These are phyloP conservation scores for Camelina hispida DNA, from an alignment of 345 rosid genomes.

Conservation along the genomic window DNA sequence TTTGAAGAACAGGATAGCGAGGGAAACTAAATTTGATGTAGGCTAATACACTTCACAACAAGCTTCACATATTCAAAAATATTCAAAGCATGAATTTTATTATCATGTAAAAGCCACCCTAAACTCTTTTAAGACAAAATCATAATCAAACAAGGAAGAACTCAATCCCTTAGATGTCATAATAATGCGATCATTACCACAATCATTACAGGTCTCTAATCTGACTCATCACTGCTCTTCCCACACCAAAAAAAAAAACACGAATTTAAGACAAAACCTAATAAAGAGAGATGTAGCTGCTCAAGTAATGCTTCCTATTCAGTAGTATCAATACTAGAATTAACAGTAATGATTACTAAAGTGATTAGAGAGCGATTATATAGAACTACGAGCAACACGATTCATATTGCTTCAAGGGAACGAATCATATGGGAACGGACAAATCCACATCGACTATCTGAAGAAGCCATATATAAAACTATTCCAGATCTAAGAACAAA, in stretches of 20 bases:
- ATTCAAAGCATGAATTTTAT: conserved; percentile 18
- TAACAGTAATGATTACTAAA: neutral
- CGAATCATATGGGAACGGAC: conserved; percentile 77
- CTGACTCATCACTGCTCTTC: conserved; percentile 68
- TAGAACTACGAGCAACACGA: conserved; percentile 55
- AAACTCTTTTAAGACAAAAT: neutral
- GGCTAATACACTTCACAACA: conserved; percentile 29
- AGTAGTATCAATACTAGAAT: conserved; percentile 9
- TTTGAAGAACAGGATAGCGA: conserved; percentile 47
- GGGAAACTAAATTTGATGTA: conserved; percentile 40
- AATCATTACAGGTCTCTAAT: conserved; percentile 92
- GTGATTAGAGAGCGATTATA: neutral
- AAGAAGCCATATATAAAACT: conserved; percentile 52
- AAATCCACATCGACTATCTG: conserved; percentile 82
- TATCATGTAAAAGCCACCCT: neutral
- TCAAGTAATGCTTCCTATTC: conserved; percentile 9
- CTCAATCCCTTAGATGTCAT: conserved; percentile 98
- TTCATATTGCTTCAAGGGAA: conserved; percentile 82
- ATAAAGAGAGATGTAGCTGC: conserved; percentile 20
- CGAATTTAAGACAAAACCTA: neutral
- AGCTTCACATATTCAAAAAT: neutral
- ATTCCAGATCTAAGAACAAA: neutral
- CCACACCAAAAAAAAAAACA: neutral
- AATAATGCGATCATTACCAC: conserved; percentile 83
- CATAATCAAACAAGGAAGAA: conserved; percentile 16